Evolutionary conservation across 2,329 filamentous ascomycete genomes (phyloP).

Genomic region (Trichoderma atrobrunneum): DNA sequence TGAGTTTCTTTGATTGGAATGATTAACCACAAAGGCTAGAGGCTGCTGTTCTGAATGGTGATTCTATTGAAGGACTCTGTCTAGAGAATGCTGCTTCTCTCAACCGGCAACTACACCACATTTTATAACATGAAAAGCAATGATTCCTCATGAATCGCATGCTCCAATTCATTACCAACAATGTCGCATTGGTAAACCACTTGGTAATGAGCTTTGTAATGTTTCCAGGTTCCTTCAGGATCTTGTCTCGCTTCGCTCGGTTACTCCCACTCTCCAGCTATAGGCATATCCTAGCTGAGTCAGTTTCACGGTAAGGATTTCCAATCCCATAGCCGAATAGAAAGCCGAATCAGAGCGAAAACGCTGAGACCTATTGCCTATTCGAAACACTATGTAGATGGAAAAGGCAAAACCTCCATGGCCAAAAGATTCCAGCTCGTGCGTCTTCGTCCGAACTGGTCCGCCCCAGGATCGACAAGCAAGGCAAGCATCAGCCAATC

Average conservation of each 20-base stretch:
- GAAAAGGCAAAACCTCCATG: neutral
- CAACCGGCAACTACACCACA: neutral
- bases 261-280: neutral
- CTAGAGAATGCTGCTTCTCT: neutral
- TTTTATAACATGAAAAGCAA: neutral
- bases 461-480: neutral
- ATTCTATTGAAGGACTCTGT: neutral
- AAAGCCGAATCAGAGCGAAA: neutral
- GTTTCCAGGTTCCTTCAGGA: neutral
- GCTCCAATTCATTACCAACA: neutral
- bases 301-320: neutral
- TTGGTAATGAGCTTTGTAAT: neutral
- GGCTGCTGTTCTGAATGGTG: neutral
- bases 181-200: neutral
- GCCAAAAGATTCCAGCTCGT: neutral
- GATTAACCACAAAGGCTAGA: neutral
- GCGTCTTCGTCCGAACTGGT: slow-evolving; percentile 8
- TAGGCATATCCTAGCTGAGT: neutral
- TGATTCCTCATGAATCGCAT: neutral
- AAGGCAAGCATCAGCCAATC: neutral
- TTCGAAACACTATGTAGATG: neutral
- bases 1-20: neutral
- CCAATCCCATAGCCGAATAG: neutral
- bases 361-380: accelerated
- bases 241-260: neutral